Conservation (phyloP, 495 filamentous ascomycete genomes). For the Daldinia decipiens region DNA sequence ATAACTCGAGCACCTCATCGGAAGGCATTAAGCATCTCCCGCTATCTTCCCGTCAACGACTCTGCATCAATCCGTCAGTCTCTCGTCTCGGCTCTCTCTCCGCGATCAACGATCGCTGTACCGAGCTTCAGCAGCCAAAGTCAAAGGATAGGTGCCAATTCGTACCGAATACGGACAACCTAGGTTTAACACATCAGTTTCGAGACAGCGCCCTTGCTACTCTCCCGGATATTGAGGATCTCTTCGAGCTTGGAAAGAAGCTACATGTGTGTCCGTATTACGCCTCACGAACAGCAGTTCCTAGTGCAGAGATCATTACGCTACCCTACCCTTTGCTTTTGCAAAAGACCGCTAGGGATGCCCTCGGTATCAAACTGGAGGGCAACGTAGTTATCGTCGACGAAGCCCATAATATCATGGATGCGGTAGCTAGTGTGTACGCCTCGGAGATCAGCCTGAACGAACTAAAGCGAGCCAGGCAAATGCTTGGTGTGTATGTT, state of each 20-base stretch:
- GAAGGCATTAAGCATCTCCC: slow-evolving; percentile 86
- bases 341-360: slow-evolving; percentile 88
- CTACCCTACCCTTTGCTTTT: slow-evolving; percentile 92
- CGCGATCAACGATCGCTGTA: slow-evolving; percentile 94
- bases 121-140: slow-evolving; percentile 86
- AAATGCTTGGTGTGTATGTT: slow-evolving; percentile 82
- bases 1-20: slow-evolving; percentile 51
- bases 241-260: slow-evolving; percentile 78
- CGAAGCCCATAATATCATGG: slow-evolving; percentile 98
- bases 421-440: slow-evolving; percentile 88
- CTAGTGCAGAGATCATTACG: slow-evolving; percentile 90
- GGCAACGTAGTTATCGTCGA: slow-evolving; percentile 92
- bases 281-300: slow-evolving; percentile 83
- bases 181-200: slow-evolving; percentile 78
- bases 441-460: slow-evolving; percentile 77
- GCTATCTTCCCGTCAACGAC: slow-evolving; percentile 87
- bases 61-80: slow-evolving; percentile 92
- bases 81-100: slow-evolving; percentile 73
- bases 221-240: slow-evolving; percentile 93
- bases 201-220: slow-evolving; percentile 88
- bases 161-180: slow-evolving; percentile 79
- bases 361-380: slow-evolving; percentile 84
- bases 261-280: slow-evolving; percentile 95
- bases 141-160: slow-evolving; percentile 76
- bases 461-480: slow-evolving; percentile 76